Base-by-base conservation (phyloP, 768 basidiomycete genomes). In the Auriscalpium orientale region DNA sequence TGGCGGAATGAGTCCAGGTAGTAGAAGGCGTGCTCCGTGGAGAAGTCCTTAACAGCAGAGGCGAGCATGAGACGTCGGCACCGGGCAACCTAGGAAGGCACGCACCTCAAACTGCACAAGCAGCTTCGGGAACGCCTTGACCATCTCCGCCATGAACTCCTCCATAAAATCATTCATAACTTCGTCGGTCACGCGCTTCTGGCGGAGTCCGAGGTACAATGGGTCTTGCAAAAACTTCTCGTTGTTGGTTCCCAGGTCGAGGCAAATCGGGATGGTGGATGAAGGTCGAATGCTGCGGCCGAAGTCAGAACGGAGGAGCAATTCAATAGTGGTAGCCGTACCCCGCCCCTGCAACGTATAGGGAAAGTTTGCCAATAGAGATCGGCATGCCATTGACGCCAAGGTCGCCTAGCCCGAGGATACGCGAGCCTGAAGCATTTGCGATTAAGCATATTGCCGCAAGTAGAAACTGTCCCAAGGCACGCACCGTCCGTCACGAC, bases 311-410 rank as follows among this genome's bases (percentile, higher is more conserved):
- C 46, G 52, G 55, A 47, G 38, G 45, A 35, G 8, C 34, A 49
- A 22, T 40, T 12, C 43, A 34, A 38, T 48, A 53, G 33, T 45
- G 48, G 35, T 47, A 56, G 46, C 64, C 76, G 61, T 70, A 89
- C 89, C 93, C 93, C 55, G 91, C 94, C 35, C 90, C 92, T 18
- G 91, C 89, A 55, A 93, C 78, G 67, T 95, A 95, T 16, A 97
- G 79, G 16, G 89, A 90, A 8, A 98, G 77, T 71, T 97, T 95
- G n/a, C 94, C 94, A 51, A 94, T 86, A 8, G 89, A 83, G 63
- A 95, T 92, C 0, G 86, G 85, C 88, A 90, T 89, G 12, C 88
- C 88, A 65, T 90, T 90, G 34, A 88, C 79, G 37, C 89, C 88
- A 45, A 90, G 80, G 64, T 89, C 89, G 15, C 89, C 94, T 18